These are phyloP conservation scores for Chytriomyces sp. DNA, from an alignment of 192 early-diverging fungal genomes.

Conservation along the genomic window DNA sequence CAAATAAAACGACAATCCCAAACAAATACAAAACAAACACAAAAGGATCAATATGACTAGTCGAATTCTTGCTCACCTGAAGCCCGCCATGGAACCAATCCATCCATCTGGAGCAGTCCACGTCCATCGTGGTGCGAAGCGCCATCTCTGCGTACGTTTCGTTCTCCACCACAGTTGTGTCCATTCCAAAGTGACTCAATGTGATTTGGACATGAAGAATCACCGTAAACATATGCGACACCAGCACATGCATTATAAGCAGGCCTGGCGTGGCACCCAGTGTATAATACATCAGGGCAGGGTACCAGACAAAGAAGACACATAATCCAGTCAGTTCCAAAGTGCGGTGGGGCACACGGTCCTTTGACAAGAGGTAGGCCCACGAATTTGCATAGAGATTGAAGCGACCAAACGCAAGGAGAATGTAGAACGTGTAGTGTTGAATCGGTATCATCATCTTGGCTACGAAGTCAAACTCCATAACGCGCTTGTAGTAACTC, in stretches of 20 bases:
- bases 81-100: slow-evolving; percentile 99
- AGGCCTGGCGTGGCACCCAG: slow-evolving; percentile 67
- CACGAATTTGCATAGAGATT: slow-evolving; percentile 84
- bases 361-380: slow-evolving; percentile 61
- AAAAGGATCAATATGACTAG: slow-evolving; percentile 3
- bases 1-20: neutral
- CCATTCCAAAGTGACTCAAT: slow-evolving; percentile 95
- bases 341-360: slow-evolving; percentile 69
- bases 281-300: slow-evolving; percentile 63
- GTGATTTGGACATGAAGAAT: slow-evolving; percentile 96
- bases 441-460: slow-evolving; percentile 78
- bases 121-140: slow-evolving; percentile 94
- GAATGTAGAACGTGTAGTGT: slow-evolving; percentile 82
- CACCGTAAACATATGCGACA: slow-evolving; percentile 82
- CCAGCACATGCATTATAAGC: slow-evolving; percentile 65
- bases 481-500: slow-evolving; percentile 79
- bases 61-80: slow-evolving; percentile 50
- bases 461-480: slow-evolving; percentile 79
- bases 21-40: neutral
- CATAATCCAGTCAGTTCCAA: slow-evolving; percentile 76
- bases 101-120: slow-evolving; percentile 88
- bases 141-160: slow-evolving; percentile 86
- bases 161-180: slow-evolving; percentile 37
- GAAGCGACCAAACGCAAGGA: slow-evolving; percentile 90
- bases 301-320: slow-evolving; percentile 82